Percentiles rank a stretch among this genome's conserved stretches.
These are phyloP conservation scores for Geranomyces michiganensis DNA, from an alignment of 192 early-diverging fungal species.

Conservation along the genomic window DNA sequence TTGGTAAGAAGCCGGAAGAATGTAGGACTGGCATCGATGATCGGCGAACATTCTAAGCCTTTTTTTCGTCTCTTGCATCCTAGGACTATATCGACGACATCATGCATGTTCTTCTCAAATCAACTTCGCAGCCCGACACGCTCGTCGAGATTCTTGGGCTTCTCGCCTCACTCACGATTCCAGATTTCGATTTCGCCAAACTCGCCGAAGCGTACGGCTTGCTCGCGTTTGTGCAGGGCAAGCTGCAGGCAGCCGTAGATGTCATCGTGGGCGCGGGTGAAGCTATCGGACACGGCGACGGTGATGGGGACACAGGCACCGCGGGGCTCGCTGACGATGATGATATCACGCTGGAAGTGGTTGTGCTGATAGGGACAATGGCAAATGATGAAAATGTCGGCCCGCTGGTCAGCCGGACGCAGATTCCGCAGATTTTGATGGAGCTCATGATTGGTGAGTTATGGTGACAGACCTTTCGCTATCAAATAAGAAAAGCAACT, in stretches of 20 bases:
- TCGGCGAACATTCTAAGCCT: too few species aligned
- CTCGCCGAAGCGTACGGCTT: slow-evolving; percentile 53
- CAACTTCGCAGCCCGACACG: slow-evolving; percentile 39
- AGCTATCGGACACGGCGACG: neutral
- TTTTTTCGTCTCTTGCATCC: neutral
- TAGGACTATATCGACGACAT: slow-evolving; percentile 62
- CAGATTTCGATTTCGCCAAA: slow-evolving; percentile 59
- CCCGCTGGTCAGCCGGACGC: slow-evolving; percentile 45
- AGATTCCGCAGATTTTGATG: slow-evolving; percentile 47
- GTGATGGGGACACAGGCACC: neutral
- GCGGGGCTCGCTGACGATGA: slow-evolving; percentile 45
- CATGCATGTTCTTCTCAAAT: slow-evolving; percentile 48
- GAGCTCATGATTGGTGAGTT: slow-evolving; percentile 55
- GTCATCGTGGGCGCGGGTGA: slow-evolving; percentile 10
- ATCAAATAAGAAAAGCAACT: too few species aligned
- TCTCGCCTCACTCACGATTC: slow-evolving; percentile 48
- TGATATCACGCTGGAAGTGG: slow-evolving; percentile 53
- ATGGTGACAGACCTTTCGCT: too few species aligned
- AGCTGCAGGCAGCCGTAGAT: slow-evolving; percentile 26
- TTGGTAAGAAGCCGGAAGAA: slow-evolving; percentile 38
- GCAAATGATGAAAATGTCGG: slow-evolving; percentile 55
- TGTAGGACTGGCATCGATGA: too few species aligned
- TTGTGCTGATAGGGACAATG: slow-evolving; percentile 57
- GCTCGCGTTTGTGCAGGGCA: slow-evolving; percentile 39
- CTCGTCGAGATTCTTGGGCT: slow-evolving; percentile 57